Evolutionary conservation across 306 rosid genomes (phyloP).

Genomic region (Trifolium dubium): DNA sequence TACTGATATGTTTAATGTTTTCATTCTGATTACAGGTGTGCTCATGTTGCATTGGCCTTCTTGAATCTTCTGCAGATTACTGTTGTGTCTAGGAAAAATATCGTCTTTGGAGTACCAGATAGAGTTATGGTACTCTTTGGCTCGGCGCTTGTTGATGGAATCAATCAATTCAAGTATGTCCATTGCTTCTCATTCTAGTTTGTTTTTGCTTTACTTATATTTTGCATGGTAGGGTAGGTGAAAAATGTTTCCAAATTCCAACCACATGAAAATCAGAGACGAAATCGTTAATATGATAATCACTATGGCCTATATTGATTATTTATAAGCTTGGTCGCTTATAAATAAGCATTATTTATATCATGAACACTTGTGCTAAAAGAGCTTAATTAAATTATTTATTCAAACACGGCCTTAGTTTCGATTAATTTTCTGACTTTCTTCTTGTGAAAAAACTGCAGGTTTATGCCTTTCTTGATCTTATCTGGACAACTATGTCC

Average conservation of each 20-base stretch:
- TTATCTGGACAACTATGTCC: constrained; percentile 88
- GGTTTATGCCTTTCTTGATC: constrained; percentile 90
- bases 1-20: constrained; percentile 37
- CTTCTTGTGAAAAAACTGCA: constrained; percentile 44
- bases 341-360: no score
- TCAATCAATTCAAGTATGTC: constrained; percentile 82
- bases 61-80: constrained; percentile 62
- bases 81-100: constrained; percentile 65
- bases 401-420: no score
- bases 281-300: no score
- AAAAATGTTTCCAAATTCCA: background rate
- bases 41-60: constrained; percentile 68
- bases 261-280: background rate
- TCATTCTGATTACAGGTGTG: constrained; percentile 57
- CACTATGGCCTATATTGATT: no score
- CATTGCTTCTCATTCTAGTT: constrained; percentile 33
- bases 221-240: constrained; percentile 12
- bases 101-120: constrained; percentile 66
- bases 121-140: constrained; percentile 69
- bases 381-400: no score
- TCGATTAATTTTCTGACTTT: background rate
- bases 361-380: no score
- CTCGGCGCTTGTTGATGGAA: constrained; percentile 75
- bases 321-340: no score
- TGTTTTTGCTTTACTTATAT: constrained; percentile 8